Conservation (phyloP, 257 asterid genomes). For the Solanum lignicaule region DNA sequence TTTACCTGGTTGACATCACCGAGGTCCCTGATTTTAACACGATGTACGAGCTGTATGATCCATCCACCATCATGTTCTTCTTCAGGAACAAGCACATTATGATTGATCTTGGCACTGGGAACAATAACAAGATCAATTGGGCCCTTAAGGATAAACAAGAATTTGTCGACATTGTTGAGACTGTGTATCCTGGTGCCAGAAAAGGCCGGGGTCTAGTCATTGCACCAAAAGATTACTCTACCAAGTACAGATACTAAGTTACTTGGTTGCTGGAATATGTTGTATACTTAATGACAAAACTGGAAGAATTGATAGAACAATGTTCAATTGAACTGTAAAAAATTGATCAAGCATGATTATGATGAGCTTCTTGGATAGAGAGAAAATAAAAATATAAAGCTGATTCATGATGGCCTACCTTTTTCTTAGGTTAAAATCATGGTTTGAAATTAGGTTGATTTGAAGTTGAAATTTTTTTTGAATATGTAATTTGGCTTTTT, state of each 20-base stretch:
- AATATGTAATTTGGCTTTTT: background rate
- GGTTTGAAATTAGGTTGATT: background rate
- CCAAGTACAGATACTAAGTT: conserved; percentile 56
- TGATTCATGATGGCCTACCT: background rate
- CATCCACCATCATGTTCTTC: conserved; percentile 87
- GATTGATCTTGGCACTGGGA: conserved; percentile 97
- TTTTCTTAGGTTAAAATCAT: background rate
- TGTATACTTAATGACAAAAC: background rate
- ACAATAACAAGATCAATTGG: conserved; percentile 92
- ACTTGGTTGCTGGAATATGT: background rate
- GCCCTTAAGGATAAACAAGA: conserved; percentile 72
- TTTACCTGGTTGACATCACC: conserved; percentile 73
- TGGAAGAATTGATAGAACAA: background rate
- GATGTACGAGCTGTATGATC: conserved; percentile 91
- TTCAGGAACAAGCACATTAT: conserved; percentile 97
- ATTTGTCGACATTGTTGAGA: conserved; percentile 70
- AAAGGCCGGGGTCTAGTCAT: conserved; percentile 78
- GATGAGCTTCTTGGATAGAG: background rate
- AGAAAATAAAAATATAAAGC: background rate
- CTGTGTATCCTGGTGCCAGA: conserved; percentile 65
- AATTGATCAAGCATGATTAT: background rate
- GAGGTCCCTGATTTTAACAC: conserved; percentile 95
- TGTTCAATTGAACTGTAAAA: background rate
- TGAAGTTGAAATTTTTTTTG: background rate
- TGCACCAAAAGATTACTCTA: conserved; percentile 79